Conservation (phyloP, 177 flowering plant species). For the Vitis hybrid region DNA sequence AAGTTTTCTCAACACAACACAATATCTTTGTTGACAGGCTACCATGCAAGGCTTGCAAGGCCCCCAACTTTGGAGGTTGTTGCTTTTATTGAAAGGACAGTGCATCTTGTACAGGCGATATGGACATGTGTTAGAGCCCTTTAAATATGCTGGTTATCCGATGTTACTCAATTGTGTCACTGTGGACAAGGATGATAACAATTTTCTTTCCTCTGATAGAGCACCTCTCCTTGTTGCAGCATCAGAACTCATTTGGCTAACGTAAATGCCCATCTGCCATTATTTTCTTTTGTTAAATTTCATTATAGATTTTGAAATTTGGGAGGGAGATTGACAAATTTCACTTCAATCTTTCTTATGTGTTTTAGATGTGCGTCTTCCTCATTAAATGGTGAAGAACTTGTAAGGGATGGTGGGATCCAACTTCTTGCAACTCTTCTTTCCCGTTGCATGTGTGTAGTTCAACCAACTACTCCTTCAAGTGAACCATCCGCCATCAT, state of each 20-base stretch:
- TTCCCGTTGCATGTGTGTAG: constrained; percentile 95
- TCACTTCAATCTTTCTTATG: neutral
- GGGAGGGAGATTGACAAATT: neutral
- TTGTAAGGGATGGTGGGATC: constrained; percentile 94
- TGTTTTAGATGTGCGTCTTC: constrained; percentile 84
- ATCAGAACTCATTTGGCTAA: constrained; percentile 92
- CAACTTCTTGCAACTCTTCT: constrained; percentile 89
- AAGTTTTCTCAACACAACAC: constrained; percentile 5
- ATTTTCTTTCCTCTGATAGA: constrained; percentile 89
- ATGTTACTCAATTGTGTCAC: constrained; percentile 95
- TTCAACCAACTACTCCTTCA: constrained; percentile 90
- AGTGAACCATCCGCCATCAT: constrained; percentile 86
- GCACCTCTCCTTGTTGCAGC: constrained; percentile 96
- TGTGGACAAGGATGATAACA: constrained; percentile 91
- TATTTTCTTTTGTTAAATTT: constrained; percentile 3
- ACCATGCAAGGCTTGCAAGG: constrained; percentile 99
- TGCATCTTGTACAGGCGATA: constrained; percentile 91
- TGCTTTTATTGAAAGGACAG: constrained; percentile 93
- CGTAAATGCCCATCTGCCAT: constrained; percentile 46
- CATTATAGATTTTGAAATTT: neutral
- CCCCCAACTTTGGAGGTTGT: constrained; percentile 93
- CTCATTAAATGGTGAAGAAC: constrained; percentile 96
- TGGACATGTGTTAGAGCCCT: constrained; percentile 88
- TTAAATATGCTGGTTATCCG: constrained; percentile 99
- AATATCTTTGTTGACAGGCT: constrained; percentile 45